Conservation (phyloP, 352 stramenopile species). For the Phytophthora idaei region DNA sequence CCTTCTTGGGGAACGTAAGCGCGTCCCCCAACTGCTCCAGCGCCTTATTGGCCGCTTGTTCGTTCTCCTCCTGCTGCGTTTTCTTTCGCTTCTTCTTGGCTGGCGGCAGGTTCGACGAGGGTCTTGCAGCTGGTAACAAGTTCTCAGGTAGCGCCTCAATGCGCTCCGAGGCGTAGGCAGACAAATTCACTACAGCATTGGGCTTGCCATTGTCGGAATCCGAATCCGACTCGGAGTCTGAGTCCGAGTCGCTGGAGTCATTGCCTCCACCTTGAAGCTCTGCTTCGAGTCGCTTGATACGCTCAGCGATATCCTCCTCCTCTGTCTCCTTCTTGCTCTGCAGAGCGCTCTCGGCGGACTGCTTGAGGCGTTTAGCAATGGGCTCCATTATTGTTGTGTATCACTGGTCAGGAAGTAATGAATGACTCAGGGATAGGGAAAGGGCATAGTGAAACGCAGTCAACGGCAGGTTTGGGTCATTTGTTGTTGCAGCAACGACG, state of each 20-base stretch:
- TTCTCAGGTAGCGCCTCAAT: conserved; percentile 66
- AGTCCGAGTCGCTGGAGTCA: conserved; percentile 40
- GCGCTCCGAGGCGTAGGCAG: conserved; percentile 63
- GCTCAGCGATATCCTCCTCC: conserved; percentile 65
- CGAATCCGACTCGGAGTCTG: conserved; percentile 24
- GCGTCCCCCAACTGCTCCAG: conserved; percentile 48
- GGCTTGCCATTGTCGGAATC: conserved; percentile 31
- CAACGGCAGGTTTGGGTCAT: conserved; percentile 14
- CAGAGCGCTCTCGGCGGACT: conserved; percentile 73
- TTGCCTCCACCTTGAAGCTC: conserved; percentile 56
- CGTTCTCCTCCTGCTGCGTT: conserved; percentile 36
- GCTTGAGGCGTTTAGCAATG: conserved; percentile 83
- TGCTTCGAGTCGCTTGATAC: conserved; percentile 72
- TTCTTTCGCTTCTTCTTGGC: conserved; percentile 52
- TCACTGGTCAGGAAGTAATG: conserved; percentile 31
- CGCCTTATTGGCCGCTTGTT: conserved; percentile 31
- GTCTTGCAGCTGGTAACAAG: conserved; percentile 51
- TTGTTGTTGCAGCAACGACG: conserved; percentile 16
- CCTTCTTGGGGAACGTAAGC: conserved; percentile 70
- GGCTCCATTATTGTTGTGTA: conserved; percentile 58
- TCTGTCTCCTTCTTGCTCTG: conserved; percentile 17
- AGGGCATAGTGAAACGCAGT: conserved; percentile 29
- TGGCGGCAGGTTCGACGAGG: conserved; percentile 27
- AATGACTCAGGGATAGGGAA: conserved; percentile 14
- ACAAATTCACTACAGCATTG: conserved; percentile 64